Evolutionary conservation across 1,284 basidiomycete genomes (phyloP), one percentile per base, ranked within the genome.

Genomic region (Cronartium ribicola): DNA sequence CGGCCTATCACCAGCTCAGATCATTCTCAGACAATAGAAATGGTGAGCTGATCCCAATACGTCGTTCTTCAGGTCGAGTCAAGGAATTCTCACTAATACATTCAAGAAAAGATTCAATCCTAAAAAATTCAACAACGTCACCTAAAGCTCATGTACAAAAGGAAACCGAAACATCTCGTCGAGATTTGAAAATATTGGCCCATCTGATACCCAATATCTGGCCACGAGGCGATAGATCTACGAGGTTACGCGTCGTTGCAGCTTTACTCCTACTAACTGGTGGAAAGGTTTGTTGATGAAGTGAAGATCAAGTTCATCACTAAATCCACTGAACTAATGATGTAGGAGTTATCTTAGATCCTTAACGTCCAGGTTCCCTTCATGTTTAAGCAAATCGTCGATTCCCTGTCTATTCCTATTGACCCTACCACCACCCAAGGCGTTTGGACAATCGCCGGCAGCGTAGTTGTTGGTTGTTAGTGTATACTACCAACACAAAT

Each of bases 231-330:
- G 83, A 85, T 70, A 80, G 79, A 60, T 79, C 80, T 5, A 84
- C 85, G 67, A 87, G 86, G 51, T 22, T 36, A 63, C 87, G 94
- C 4, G 95, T 99, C 5, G 78, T 97, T 0, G 81, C 91, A 5
- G 96, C 96, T 0, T 86, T 98, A 63, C 85, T 84, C 0, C 83
- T 98, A 70, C 84, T 98, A 46, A 84, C 98, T 46, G 84, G 87
- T 5, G 94, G 92, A 69, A 98, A 98, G 86, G 91, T 94, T 70
- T 72, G 79, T 67, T 13, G 14, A 14, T 43, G 1, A 14, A 13
- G 5, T 2, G 66, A 66, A 17, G 17, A 40, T 44, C 5, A 17
- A 43, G n/a, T 2, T 51, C 11, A 74, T 55, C 43, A 20, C 51
- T 10, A n/a, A n/a, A 20, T 22, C 66, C 29, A n/a, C 22, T n/a